phyloP scores from a whole-genome alignment of 208 protist species.

The Trypanosomatidae sp. region DNA sequence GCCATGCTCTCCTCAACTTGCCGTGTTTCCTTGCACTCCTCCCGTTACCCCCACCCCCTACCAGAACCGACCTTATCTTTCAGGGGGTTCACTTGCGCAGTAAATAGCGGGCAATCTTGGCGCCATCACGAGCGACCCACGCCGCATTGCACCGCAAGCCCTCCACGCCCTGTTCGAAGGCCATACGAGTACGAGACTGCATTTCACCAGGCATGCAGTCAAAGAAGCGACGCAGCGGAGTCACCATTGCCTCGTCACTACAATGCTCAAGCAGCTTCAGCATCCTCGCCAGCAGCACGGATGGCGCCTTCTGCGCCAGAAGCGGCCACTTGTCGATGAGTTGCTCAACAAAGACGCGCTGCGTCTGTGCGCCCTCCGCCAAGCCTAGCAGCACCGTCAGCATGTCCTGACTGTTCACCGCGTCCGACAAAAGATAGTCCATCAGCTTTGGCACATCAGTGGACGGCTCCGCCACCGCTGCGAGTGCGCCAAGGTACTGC shows the following conservation, averaged over 20 bases:
- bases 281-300: slow-evolving; percentile 46
- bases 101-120: slow-evolving; percentile 14
- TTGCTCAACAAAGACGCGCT: slow-evolving; percentile 34
- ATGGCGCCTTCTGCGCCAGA: slow-evolving; percentile 48
- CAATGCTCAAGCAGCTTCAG: slow-evolving; percentile 52
- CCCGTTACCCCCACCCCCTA: background rate
- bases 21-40: background rate
- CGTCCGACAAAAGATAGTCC: slow-evolving; percentile 64
- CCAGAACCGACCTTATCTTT: background rate
- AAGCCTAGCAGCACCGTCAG: slow-evolving; percentile 48
- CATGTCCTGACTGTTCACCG: slow-evolving; percentile 65
- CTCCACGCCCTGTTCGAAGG: slow-evolving; percentile 40
- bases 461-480: slow-evolving; percentile 29
- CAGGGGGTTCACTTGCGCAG: background rate
- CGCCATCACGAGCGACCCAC: slow-evolving; percentile 36
- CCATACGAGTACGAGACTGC: slow-evolving; percentile 18
- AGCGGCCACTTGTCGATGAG: slow-evolving; percentile 40
- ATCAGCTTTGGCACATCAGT: slow-evolving; percentile 47
- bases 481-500: slow-evolving; percentile 55
- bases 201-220: slow-evolving; percentile 11
- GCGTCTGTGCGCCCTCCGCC: slow-evolving; percentile 26
- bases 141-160: slow-evolving; percentile 42
- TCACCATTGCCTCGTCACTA: slow-evolving; percentile 34
- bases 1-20: background rate
- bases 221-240: slow-evolving; percentile 44